These are phyloP conservation scores for Metschnikowia proteae DNA, from an alignment of 805 yeast species.

Conservation along the genomic window DNA sequence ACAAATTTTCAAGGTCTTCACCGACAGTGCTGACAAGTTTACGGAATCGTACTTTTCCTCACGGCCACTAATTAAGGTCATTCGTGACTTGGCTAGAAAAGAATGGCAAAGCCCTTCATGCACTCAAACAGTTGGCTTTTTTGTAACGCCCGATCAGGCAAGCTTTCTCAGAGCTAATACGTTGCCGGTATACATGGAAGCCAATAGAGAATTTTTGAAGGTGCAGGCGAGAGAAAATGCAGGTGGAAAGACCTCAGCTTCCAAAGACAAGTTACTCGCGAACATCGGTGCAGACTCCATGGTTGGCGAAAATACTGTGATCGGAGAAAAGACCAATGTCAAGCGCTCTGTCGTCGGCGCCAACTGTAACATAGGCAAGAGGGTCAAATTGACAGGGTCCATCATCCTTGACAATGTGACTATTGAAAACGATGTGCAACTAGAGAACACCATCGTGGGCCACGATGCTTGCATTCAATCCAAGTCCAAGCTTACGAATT, in stretches of 20 bases:
- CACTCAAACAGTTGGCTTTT: constrained; percentile 63
- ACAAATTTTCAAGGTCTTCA: constrained; percentile 50
- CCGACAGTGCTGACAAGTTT: constrained; percentile 30
- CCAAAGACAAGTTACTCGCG: constrained; percentile 56
- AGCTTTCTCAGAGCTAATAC: constrained; percentile 76
- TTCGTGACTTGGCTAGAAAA: constrained; percentile 85
- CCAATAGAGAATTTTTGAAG: constrained; percentile 74
- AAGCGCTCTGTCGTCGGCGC: constrained; percentile 81
- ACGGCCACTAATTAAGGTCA: constrained; percentile 59
- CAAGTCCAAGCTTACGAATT: constrained; percentile 67
- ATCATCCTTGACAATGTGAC: constrained; percentile 67
- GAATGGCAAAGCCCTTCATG: constrained; percentile 76
- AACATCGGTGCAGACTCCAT: constrained; percentile 84
- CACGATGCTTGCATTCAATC: constrained; percentile 56
- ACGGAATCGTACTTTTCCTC: constrained; percentile 37
- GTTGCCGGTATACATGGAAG: constrained; percentile 81
- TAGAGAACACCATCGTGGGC: constrained; percentile 90
- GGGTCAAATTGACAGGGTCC: constrained; percentile 86
- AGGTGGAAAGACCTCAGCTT: constrained; percentile 24
- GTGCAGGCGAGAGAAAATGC: constrained; percentile 46
- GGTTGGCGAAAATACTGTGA: constrained; percentile 60
- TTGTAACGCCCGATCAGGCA: constrained; percentile 65
- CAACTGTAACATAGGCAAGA: constrained; percentile 72
- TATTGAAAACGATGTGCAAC: constrained; percentile 71
- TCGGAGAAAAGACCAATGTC: constrained; percentile 82